phyloP scores from a whole-genome alignment of 2,329 filamentous ascomycete species.

The Tolypocladium album region DNA sequence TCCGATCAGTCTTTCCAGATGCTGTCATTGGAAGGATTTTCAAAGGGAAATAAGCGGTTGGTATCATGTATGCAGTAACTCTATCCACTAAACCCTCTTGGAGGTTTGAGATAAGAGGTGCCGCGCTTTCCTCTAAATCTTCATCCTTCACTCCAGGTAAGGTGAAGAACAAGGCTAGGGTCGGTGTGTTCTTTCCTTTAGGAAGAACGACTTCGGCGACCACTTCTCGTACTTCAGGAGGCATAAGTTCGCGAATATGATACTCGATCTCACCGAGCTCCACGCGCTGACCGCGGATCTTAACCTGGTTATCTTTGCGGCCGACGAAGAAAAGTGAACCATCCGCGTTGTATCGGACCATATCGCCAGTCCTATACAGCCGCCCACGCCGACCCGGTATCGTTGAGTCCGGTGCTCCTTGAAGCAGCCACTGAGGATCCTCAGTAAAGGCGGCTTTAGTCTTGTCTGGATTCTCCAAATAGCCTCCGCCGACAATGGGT shows the following conservation, averaged over 20 bases:
- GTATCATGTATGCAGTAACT: conserved; percentile 6
- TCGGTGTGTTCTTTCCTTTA: not conserved
- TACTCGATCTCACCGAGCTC: conserved; percentile 1
- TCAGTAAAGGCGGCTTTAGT: conserved; percentile 34
- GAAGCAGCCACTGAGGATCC: conserved; percentile 25
- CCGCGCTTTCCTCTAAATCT: not conserved
- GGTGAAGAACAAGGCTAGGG: not conserved
- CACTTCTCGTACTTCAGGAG: not conserved
- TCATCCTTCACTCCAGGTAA: not conserved
- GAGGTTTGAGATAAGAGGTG: not conserved
- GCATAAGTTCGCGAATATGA: not conserved
- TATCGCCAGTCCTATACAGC: conserved; percentile 26
- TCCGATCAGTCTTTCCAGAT: conserved; percentile 10
- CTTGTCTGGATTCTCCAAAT: conserved; percentile 32
- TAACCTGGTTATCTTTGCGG: conserved; percentile 37
- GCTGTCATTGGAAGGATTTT: conserved; percentile 6
- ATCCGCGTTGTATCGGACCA: conserved; percentile 14
- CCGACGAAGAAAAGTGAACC: conserved; percentile 16
- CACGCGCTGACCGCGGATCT: conserved; percentile 21
- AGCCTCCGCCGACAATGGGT: conserved; percentile 36
- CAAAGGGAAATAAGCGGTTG: conserved; percentile 5
- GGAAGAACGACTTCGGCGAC: not conserved
- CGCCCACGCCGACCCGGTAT: conserved; percentile 15
- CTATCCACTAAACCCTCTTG: not conserved
- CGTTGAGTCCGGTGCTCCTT: conserved; percentile 11